These are phyloP conservation scores for Hymenoscyphus repandus DNA, from an alignment of 2,329 filamentous ascomycete genomes.

Conservation along the genomic window DNA sequence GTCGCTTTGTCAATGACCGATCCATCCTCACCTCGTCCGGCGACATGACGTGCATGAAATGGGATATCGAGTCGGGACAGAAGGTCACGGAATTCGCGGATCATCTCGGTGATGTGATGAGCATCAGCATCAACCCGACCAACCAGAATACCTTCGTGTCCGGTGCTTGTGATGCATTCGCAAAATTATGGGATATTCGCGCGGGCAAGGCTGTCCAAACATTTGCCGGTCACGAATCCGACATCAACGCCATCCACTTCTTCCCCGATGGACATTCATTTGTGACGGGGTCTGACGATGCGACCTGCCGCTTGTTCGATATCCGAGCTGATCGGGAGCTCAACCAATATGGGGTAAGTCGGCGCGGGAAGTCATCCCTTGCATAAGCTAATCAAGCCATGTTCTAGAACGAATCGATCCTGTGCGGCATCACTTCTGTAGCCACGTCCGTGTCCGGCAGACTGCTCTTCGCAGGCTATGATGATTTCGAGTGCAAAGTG, in stretches of 20 bases:
- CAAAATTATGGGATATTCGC: conserved; percentile 98
- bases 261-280: conserved; percentile 99
- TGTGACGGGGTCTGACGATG: conserved; percentile 95
- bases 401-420: conserved; percentile 83
- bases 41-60: conserved; percentile 99
- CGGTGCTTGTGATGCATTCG: conserved; percentile 97
- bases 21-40: conserved; percentile 96
- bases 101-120: conserved; percentile 98
- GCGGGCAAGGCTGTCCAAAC: conserved; percentile 98
- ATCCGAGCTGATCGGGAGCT: conserved; percentile 86
- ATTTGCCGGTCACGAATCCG: conserved; percentile 95
- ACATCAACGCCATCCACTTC: conserved; percentile 99
- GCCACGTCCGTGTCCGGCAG: conserved; percentile 96
- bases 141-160: conserved; percentile 99
- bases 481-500: conserved; percentile 99
- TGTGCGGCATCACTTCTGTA: conserved; percentile 97
- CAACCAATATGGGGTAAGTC: conserved; percentile 62
- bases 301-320: conserved; percentile 94
- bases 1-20: conserved; percentile 97
- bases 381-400: conserved; percentile 12
- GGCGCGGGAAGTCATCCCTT: background rate
- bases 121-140: conserved; percentile 97
- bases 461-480: conserved; percentile 93
- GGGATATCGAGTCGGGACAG: conserved; percentile 97
- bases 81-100: conserved; percentile 98